Percentiles rank a stretch among this genome's conserved stretches.
phyloP scores from a whole-genome alignment of 2,329 filamentous ascomycete species.

The Septoria petroselini region DNA sequence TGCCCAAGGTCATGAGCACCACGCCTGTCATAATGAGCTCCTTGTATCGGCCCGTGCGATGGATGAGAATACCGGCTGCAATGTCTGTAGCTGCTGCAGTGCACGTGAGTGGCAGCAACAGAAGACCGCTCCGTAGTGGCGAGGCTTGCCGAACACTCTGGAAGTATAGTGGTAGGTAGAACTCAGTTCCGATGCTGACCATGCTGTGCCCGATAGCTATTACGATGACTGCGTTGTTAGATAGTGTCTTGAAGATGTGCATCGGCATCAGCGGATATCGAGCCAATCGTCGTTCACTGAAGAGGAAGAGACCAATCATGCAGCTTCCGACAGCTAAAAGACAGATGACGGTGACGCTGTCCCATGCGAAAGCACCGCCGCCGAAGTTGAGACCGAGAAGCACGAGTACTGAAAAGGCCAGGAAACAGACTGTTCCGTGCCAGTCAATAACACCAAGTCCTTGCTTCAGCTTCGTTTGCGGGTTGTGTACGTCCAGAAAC shows the following conservation, averaged over 20 bases:
- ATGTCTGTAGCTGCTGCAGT: slow-evolving; percentile 47
- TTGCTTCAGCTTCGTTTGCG: slow-evolving; percentile 48
- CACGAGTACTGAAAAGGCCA: slow-evolving; percentile 51
- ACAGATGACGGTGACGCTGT: slow-evolving; percentile 54
- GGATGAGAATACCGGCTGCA: slow-evolving; percentile 49
- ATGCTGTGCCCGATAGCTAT: slow-evolving; percentile 51
- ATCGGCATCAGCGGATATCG: slow-evolving; percentile 67
- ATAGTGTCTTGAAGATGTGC: slow-evolving; percentile 55
- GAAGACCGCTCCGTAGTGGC: slow-evolving; percentile 57
- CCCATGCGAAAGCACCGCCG: slow-evolving; percentile 54
- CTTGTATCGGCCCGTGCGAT: slow-evolving; percentile 50
- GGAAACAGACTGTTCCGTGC: slow-evolving; percentile 52
- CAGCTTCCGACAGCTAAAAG: slow-evolving; percentile 52
- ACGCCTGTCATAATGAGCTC: slow-evolving; percentile 42
- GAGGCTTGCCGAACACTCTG: slow-evolving; percentile 63
- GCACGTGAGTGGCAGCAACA: slow-evolving; percentile 59
- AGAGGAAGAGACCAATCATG: slow-evolving; percentile 53
- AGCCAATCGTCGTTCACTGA: slow-evolving; percentile 63
- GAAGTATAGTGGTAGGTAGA: slow-evolving; percentile 71
- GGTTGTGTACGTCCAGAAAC: slow-evolving; percentile 56
- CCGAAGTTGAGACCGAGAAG: slow-evolving; percentile 55
- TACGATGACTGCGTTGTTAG: slow-evolving; percentile 57
- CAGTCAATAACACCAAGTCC: slow-evolving; percentile 55
- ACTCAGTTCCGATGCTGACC: slow-evolving; percentile 62
- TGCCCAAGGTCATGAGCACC: slow-evolving; percentile 47